Evolutionary conservation across 768 basidiomycete species (phyloP), one percentile per base, ranked within the genome.

Genomic region (Calvatia gigantea): DNA sequence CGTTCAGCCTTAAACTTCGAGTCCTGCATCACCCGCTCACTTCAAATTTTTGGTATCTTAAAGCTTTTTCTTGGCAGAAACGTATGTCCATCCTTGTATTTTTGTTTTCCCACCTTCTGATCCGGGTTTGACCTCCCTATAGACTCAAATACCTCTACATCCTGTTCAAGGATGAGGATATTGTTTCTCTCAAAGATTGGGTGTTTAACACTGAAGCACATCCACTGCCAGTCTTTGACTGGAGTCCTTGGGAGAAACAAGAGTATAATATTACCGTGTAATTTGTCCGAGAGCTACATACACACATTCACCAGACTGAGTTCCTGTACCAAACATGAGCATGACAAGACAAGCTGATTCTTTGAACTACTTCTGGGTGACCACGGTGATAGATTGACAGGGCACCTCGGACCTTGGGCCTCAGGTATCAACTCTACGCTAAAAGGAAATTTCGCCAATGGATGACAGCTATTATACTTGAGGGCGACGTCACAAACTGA

Each of bases 161-260:
- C n/a, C 65, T 86, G 32, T 87, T 87, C 61, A 77, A 73, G 25
- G 83, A 86, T 56, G 71, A 71, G 2, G 80, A 84, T 44, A 67
- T 72, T 0, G 69, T 86, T 39, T 73, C 80, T 3, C 68, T 82
- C 33, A 71, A 78, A 19, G 71, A 76, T 42, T 86, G 78, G 76
- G 83, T 85, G 4, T 83, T 84, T 58, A 86, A 84, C 59, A 86
- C 84, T 0, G 84, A 86, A 66, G 87, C 86, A 6, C 88, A 90
- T 60, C 88, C 88, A 2, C 67, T 90, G 7, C 86, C 84, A 2
- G 71, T 85, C 3, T 86, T 86, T 60, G 60, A 73, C n/a, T 87
- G 86, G 86, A 75, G 68, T 1, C 60, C 69, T 2, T 75, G 70
- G 70, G 84, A 87, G 69, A 77, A 68, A 65, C 64, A 71, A 51